These are phyloP conservation scores for Phylloporus scabripes DNA, from an alignment of 768 basidiomycete species.

Conservation along the genomic window DNA sequence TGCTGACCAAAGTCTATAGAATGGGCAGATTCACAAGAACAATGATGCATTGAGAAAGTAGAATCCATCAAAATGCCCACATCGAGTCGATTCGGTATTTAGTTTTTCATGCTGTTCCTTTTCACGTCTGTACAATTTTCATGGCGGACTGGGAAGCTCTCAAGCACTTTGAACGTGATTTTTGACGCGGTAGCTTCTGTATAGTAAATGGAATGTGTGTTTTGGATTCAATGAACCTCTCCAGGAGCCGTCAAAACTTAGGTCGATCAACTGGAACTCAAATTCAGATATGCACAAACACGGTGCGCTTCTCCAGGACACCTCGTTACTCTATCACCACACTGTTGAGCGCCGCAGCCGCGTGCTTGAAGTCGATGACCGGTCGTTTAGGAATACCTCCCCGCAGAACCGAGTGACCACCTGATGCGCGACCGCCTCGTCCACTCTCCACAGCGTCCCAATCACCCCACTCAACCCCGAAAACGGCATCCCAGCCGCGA, in stretches of 20 bases:
- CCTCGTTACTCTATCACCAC: neutral
- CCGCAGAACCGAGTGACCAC: neutral
- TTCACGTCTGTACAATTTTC: neutral
- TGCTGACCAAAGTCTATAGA: slow-evolving; percentile 12
- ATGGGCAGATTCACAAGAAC: slow-evolving; percentile 24
- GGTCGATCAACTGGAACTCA: neutral
- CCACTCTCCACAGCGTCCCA: neutral
- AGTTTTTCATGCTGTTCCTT: neutral
- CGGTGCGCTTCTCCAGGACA: neutral
- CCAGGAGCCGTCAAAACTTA: no score
- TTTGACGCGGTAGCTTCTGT: neutral
- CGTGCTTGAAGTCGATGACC: neutral
- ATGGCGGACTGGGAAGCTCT: neutral
- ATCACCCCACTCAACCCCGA: neutral
- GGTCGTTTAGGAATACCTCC: neutral
- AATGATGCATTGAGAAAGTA: neutral
- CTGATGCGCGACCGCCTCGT: neutral
- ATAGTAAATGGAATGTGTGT: neutral
- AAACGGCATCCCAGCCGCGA: neutral
- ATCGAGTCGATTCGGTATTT: neutral
- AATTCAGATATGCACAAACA: neutral
- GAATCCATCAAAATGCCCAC: neutral
- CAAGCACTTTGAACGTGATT: neutral
- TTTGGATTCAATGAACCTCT: neutral
- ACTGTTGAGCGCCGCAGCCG: neutral